These are phyloP conservation scores for Balakata baccata DNA, from an alignment of 345 rosid genomes.

Conservation along the genomic window DNA sequence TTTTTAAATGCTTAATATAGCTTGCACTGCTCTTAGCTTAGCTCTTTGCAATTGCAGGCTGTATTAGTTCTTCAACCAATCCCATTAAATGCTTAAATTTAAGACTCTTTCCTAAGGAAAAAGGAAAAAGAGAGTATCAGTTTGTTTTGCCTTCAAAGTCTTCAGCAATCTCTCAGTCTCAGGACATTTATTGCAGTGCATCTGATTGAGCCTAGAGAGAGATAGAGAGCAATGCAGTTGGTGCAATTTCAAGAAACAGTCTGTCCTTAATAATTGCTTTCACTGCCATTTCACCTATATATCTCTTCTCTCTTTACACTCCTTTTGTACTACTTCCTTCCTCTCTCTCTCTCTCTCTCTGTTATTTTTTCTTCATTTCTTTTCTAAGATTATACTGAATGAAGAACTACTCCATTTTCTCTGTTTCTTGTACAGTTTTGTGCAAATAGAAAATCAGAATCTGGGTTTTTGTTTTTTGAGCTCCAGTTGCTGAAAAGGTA, in stretches of 20 bases:
- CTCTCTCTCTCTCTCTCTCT: background rate
- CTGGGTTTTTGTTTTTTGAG: slow-evolving; percentile 1
- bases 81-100: slow-evolving; percentile 65
- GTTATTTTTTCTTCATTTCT: background rate
- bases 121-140: background rate
- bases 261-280: slow-evolving; percentile 57
- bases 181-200: slow-evolving; percentile 56
- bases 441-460: background rate
- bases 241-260: slow-evolving; percentile 45
- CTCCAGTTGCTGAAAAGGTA: background rate
- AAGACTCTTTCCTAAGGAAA: slow-evolving; percentile 16
- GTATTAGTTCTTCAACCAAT: slow-evolving; percentile 60
- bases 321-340: slow-evolving; percentile 15
- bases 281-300: slow-evolving; percentile 45
- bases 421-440: background rate
- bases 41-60: background rate
- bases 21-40: no score
- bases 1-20: background rate
- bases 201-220: slow-evolving; percentile 30
- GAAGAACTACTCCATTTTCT: background rate
- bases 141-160: slow-evolving; percentile 27
- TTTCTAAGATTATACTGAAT: background rate
- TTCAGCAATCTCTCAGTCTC: slow-evolving; percentile 39
- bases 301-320: slow-evolving; percentile 33
- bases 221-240: slow-evolving; percentile 28